Conservation (phyloP, 1,284 basidiomycete genomes). For the Hymenochaete sp. region DNA sequence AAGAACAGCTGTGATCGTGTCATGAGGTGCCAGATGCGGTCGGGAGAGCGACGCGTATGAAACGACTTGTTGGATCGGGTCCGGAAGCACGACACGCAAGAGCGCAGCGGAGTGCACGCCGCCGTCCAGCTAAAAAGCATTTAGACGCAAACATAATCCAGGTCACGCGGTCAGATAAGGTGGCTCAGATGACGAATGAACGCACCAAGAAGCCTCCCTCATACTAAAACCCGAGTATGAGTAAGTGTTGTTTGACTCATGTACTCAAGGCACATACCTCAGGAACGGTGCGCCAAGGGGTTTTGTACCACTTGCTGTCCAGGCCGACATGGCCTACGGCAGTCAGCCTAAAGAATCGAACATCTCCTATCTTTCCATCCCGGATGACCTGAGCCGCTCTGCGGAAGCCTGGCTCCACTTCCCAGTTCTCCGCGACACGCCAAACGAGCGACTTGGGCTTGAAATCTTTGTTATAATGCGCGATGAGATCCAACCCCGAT, state of each 20-base stretch:
- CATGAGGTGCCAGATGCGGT: conserved; percentile 62
- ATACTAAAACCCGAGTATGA: conserved; percentile 41
- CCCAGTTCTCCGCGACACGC: conserved; percentile 81
- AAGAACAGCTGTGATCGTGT: conserved; percentile 51
- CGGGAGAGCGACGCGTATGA: conserved; percentile 61
- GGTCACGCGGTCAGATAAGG: conserved; percentile 11
- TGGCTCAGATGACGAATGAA: conserved; percentile 10
- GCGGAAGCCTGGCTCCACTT: conserved; percentile 56
- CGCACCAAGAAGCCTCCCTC: conserved; percentile 73
- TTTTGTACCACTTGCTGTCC: conserved; percentile 69
- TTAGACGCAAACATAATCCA: conserved; percentile 11
- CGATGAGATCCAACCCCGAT: conserved; percentile 54
- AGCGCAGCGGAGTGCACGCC: conserved; percentile 63
- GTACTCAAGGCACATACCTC: conserved; percentile 40
- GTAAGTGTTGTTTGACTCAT: conserved; percentile 3
- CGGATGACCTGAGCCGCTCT: conserved; percentile 33
- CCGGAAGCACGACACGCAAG: conserved; percentile 52
- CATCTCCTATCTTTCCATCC: conserved; percentile 52
- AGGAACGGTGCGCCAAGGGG: conserved; percentile 75
- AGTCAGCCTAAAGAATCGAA: conserved; percentile 53
- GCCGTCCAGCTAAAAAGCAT: conserved; percentile 46
- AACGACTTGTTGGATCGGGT: conserved; percentile 45
- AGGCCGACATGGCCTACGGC: conserved; percentile 50
- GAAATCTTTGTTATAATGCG: conserved; percentile 54
- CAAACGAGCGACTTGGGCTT: conserved; percentile 67